phyloP scores from a whole-genome alignment of 164 flowering plant species.

The Vitis rupestris region DNA sequence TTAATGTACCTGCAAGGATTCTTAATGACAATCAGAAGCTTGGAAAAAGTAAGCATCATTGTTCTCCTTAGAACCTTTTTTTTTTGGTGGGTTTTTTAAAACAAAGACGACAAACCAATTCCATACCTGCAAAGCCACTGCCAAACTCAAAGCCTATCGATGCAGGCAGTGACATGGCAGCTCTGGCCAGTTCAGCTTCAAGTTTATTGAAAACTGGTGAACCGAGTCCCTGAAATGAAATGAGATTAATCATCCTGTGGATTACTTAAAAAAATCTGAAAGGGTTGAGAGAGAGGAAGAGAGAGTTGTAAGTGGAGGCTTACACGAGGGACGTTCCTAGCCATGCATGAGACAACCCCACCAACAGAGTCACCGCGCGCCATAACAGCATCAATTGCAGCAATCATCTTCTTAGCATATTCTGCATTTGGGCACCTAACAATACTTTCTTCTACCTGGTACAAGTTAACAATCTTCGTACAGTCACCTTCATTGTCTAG shows the following conservation, averaged over 20 bases:
- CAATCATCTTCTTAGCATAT: conserved; percentile 96
- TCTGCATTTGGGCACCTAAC: conserved; percentile 94
- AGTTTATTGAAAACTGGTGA: conserved; percentile 98
- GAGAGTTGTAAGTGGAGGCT: conserved; percentile 17
- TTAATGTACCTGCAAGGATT: conserved; percentile 63
- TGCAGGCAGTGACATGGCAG: conserved; percentile 85
- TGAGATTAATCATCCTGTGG: no score
- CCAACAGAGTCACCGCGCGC: conserved; percentile 93
- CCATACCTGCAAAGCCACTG: conserved; percentile 91
- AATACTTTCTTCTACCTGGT: conserved; percentile 88
- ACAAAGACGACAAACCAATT: background rate
- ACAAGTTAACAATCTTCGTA: no score
- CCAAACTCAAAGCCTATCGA: conserved; percentile 95
- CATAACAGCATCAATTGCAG: conserved; percentile 86
- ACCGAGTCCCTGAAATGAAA: conserved; percentile 77
- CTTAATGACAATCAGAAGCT: background rate
- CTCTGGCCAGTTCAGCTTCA: conserved; percentile 94
- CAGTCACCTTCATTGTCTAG: no score
- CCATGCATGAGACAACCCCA: conserved; percentile 95
- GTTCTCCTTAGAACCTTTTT: background rate
- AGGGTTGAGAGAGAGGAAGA: conserved; percentile 4
- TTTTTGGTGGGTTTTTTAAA: no score
- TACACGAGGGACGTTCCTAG: conserved; percentile 86
- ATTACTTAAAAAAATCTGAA: background rate
- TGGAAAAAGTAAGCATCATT: no score